Percentiles rank a stretch among this genome's conserved stretches.
These are phyloP conservation scores for Xylaria cubensis DNA, from an alignment of 495 filamentous ascomycete genomes.

Conservation along the genomic window DNA sequence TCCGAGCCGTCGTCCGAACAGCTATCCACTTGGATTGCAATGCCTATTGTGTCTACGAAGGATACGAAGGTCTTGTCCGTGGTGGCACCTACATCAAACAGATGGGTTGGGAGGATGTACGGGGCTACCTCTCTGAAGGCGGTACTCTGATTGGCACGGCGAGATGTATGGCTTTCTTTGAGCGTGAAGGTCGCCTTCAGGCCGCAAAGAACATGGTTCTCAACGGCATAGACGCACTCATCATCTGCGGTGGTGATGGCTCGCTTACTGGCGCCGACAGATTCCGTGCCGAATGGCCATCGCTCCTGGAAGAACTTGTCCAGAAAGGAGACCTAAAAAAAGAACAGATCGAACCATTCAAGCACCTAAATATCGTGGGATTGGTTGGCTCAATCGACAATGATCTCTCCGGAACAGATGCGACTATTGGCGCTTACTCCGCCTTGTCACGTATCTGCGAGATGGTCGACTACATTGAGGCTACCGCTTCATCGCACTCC, in stretches of 20 bases:
- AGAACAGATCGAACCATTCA: slow-evolving; percentile 73
- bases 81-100: slow-evolving; percentile 87
- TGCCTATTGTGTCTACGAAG: slow-evolving; percentile 89
- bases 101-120: slow-evolving; percentile 92
- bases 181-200: slow-evolving; percentile 78
- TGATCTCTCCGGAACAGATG: slow-evolving; percentile 95
- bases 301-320: slow-evolving; percentile 83
- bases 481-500: slow-evolving; percentile 95
- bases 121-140: slow-evolving; percentile 91
- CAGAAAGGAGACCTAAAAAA: slow-evolving; percentile 67
- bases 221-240: slow-evolving; percentile 92
- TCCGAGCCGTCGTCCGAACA: slow-evolving; percentile 93
- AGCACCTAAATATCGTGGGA: slow-evolving; percentile 91
- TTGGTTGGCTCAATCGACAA: slow-evolving; percentile 98
- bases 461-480: slow-evolving; percentile 94
- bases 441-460: slow-evolving; percentile 92
- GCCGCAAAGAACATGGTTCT: slow-evolving; percentile 93
- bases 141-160: slow-evolving; percentile 98
- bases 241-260: slow-evolving; percentile 97
- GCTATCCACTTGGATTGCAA: slow-evolving; percentile 86
- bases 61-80: slow-evolving; percentile 93
- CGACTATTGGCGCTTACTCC: slow-evolving; percentile 96
- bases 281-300: slow-evolving; percentile 91
- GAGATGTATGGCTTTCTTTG: slow-evolving; percentile 85
- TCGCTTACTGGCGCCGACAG: slow-evolving; percentile 95